A percentile compares a stretch with the other conserved stretches of the same genome.
Conservation (phyloP, 371 early-diverging fungal species). For the Mortierella sp. region DNA sequence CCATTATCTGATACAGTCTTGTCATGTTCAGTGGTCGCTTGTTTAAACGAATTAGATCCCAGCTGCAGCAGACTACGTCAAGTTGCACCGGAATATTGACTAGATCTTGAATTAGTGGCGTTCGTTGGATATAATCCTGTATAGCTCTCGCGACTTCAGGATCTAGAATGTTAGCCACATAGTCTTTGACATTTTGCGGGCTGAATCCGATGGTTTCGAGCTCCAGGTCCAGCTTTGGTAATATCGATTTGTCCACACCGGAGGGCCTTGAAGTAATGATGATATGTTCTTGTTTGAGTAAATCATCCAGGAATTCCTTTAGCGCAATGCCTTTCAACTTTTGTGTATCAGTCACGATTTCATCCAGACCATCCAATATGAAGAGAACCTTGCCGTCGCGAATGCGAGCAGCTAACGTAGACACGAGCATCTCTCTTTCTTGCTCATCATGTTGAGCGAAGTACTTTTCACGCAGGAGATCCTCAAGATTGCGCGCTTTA, state of each 20-base stretch:
- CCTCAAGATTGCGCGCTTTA: slow-evolving; percentile 10
- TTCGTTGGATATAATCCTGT: slow-evolving; percentile 17
- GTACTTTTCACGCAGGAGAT: slow-evolving; percentile 4
- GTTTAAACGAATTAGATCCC: slow-evolving; percentile 12
- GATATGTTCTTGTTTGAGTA: slow-evolving; percentile 9
- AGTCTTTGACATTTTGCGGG: slow-evolving; percentile 18
- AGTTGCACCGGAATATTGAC: slow-evolving; percentile 30
- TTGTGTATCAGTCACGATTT: slow-evolving; percentile 9
- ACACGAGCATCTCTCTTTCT: neutral
- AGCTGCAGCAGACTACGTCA: slow-evolving; percentile 26
- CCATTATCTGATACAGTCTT: slow-evolving; percentile 18
- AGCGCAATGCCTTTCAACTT: neutral
- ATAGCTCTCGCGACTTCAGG: slow-evolving; percentile 8
- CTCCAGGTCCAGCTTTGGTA: slow-evolving; percentile 19
- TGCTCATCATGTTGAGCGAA: neutral
- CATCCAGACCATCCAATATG: slow-evolving; percentile 26
- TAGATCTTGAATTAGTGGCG: slow-evolving; percentile 14
- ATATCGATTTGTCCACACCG: slow-evolving; percentile 7
- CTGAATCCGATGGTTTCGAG: slow-evolving; percentile 32
- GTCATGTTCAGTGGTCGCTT: slow-evolving; percentile 5
- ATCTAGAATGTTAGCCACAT: slow-evolving; percentile 7
- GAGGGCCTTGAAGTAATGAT: slow-evolving; percentile 20
- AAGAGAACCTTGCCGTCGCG: slow-evolving; percentile 16
- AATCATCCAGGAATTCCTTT: neutral
- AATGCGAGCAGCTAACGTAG: neutral